Evolutionary conservation across 2,329 filamentous ascomycete genomes (phyloP), one percentile per base, ranked within the genome.

Genomic region (Exserohilum turcica): DNA sequence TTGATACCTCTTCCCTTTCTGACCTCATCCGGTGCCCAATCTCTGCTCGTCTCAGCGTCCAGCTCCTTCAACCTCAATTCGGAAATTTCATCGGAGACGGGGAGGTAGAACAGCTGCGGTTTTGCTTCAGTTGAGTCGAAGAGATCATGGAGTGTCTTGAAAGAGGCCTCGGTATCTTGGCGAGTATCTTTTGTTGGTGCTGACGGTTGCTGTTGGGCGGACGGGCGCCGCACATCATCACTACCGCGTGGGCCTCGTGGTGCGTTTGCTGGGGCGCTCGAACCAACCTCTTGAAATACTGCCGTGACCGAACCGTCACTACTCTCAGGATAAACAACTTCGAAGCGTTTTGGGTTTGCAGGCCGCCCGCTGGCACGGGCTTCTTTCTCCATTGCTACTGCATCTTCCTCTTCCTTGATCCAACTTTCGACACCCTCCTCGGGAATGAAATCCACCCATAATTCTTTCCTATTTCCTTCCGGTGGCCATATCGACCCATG

Each of bases 381-480:
- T 19, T 65, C 65, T 31, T 73, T 71, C 38, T 73, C 69, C 0
- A 64, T 63, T 3, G 42, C 36, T 1, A 70, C 56, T 28, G 69
- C 69, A 36, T 67, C 65, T 52, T 74, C 68, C 53, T 74, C 72
- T 32, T 60, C 47, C 18, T 84, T 81, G 53, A 95, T 87, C 91
- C 92, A 97, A 19, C 83, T 82, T 12, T 78, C 73, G 3, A 95
- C 82, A 59, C 86, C 84, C 21, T 91, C 86, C 15, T 88, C 83
- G 0, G 93, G 93, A 16, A 97, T 82, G 71, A 94, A 97, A 72
- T 99, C 94, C 3, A 91, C 90, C 84, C 88, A 95, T 1, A 97
- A 81, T 0, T 86, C 82, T 72, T 94, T 95, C 28, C 94, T 84
- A 61, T 88, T 90, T 53, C 87, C 86, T 76, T 97, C 93, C 53